Evolutionary conservation across 805 yeast genomes (phyloP).

Genomic region (Hanseniaspora occidentalis): DNA sequence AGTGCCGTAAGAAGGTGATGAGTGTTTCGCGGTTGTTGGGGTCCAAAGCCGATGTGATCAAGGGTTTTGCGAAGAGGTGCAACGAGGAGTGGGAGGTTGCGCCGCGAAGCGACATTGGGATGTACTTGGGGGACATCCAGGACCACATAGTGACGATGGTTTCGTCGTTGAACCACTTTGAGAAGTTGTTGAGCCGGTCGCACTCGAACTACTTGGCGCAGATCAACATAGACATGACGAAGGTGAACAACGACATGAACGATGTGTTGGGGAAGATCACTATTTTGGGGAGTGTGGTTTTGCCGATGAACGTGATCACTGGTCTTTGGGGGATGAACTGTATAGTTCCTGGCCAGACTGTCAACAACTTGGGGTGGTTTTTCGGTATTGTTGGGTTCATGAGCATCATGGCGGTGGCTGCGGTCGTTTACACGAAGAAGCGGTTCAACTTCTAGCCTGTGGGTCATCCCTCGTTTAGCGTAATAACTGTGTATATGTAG

Average conservation of each 20-base stretch:
- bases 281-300: constrained; percentile 83
- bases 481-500: neutral
- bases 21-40: constrained; percentile 72
- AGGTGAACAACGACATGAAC: constrained; percentile 92
- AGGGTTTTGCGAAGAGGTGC: constrained; percentile 86
- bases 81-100: constrained; percentile 74
- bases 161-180: constrained; percentile 87
- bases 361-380: constrained; percentile 55
- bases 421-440: constrained; percentile 37
- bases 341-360: constrained; percentile 82
- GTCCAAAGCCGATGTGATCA: constrained; percentile 93
- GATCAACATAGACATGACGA: constrained; percentile 94
- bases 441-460: constrained; percentile 24
- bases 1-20: constrained; percentile 91
- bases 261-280: constrained; percentile 92
- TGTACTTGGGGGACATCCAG: constrained; percentile 94
- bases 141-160: constrained; percentile 98
- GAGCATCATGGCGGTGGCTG: constrained; percentile 33
- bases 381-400: constrained; percentile 36
- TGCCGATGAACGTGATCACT: constrained; percentile 90
- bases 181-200: constrained; percentile 83
- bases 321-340: constrained; percentile 99
- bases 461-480: neutral
- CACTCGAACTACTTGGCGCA: constrained; percentile 95
- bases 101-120: constrained; percentile 76